Evolutionary conservation across 352 stramenopile species (phyloP), one percentile per base, ranked within the genome.

Genomic region (Phytophthora tentaculata): DNA sequence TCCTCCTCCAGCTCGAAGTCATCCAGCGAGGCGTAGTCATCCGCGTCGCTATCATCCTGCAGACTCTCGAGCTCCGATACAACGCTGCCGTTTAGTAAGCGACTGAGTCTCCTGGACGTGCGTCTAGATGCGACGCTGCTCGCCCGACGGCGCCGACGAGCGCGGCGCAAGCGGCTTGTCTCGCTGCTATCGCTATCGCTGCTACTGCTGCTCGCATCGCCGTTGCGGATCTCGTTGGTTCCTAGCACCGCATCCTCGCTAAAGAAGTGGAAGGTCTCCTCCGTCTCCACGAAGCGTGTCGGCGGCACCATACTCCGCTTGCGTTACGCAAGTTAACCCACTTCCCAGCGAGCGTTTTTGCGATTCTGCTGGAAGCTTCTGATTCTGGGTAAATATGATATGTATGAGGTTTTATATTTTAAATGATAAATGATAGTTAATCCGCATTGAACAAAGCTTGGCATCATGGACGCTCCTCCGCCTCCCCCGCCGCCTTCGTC

Each of bases 201-300:
- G 61, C 60, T 59, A 23, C 64, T 67, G 22, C 64, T 63, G 26
- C 64, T 69, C 9, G 43, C 71, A 22, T 82, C 74, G 19, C 62
- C 62, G 43, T 35, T 80, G 23, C 73, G 77, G 28, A 89, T 71
- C 44, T 85, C 83, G 66, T 91, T 91, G 5, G 81, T 86, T 61
- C 80, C 74, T 29, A 89, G 52, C 44, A 91, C 83, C 55, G 84
- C 76, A 23, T 81, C 71, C 16, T 78, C 75, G 39, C 84, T 88
- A 71, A 90, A 91, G 65, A 89, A 91, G 56, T 91, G 81, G 44
- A 77, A 83, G 13, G 79, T 88, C 43, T 90, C 83, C 23, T 87
- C 75, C 54, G 76, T 82, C 59, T 89, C 79, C 41, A 91, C 41
- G 52, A 77, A 74, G 60, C 70, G 70, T 62, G 57, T 65, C 14